Evolutionary conservation across 345 rosid species (phyloP).

Genomic region (Brassica incana): DNA sequence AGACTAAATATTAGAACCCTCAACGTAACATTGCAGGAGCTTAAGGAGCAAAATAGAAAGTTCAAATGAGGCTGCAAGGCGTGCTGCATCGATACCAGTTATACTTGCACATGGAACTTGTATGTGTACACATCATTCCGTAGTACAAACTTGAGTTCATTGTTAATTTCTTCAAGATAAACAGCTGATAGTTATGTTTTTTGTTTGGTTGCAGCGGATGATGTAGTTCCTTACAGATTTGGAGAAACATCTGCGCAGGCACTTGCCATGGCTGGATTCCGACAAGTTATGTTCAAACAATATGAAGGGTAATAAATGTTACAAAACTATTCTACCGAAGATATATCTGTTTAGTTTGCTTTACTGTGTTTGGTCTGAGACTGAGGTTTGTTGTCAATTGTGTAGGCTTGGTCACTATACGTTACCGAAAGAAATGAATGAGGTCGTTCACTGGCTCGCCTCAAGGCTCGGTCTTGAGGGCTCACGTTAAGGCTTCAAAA

Average conservation of each 20-base stretch:
- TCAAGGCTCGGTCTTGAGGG: conserved; percentile 77
- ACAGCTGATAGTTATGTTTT: background rate
- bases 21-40: conserved; percentile 43
- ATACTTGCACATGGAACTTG: conserved; percentile 62
- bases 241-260: conserved; percentile 64
- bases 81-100: conserved; percentile 60
- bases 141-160: background rate
- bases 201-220: conserved; percentile 50
- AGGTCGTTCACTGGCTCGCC: conserved; percentile 72
- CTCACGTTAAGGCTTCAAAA: conserved; percentile 31
- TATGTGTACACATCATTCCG: conserved; percentile 25
- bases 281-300: conserved; percentile 36
- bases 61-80: conserved; percentile 55
- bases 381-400: background rate
- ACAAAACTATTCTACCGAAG: background rate
- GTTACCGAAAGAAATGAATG: conserved; percentile 82
- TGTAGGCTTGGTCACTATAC: conserved; percentile 92
- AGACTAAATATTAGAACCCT: conserved; percentile 7
- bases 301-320: conserved; percentile 30
- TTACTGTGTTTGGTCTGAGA: conserved; percentile 5
- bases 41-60: conserved; percentile 56
- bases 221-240: conserved; percentile 55
- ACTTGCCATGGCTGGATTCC: conserved; percentile 54
- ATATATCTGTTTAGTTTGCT: background rate
- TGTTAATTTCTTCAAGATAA: background rate